phyloP scores from a whole-genome alignment of 495 filamentous ascomycete genomes.

The Oidiodendron maius region DNA sequence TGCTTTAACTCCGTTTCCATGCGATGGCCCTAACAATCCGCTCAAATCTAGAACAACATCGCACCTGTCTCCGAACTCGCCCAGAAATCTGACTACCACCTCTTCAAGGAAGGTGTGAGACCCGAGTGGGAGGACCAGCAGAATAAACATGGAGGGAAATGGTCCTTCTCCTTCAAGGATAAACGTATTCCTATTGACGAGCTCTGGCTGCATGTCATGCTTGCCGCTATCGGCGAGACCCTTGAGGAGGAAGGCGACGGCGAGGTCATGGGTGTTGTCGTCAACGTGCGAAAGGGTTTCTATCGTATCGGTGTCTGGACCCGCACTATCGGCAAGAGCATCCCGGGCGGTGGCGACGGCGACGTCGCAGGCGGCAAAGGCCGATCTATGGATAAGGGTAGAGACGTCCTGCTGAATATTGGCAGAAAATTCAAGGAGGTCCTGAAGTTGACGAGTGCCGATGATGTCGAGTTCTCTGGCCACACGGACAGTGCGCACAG shows the following conservation, averaged over 20 bases:
- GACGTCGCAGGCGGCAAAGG: constrained; percentile 63
- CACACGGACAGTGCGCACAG: constrained; percentile 90
- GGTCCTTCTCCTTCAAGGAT: constrained; percentile 95
- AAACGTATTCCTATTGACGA: constrained; percentile 93
- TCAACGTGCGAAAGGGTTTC: constrained; percentile 97
- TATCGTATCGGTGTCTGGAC: constrained; percentile 94
- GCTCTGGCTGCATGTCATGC: constrained; percentile 94
- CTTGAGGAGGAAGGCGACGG: constrained; percentile 90
- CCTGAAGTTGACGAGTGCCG: constrained; percentile 65
- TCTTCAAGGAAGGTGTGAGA: constrained; percentile 95
- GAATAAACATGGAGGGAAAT: constrained; percentile 99
- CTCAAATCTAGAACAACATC: constrained; percentile 93
- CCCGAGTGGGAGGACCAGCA: constrained; percentile 97
- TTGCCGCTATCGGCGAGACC: constrained; percentile 94
- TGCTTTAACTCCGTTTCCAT: no score
- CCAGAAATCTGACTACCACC: constrained; percentile 97
- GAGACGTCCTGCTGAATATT: constrained; percentile 74
- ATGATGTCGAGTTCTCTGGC: constrained; percentile 88
- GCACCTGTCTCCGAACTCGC: constrained; percentile 89
- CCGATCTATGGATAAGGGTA: constrained; percentile 69
- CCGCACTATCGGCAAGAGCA: constrained; percentile 77
- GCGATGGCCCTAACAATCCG: no score
- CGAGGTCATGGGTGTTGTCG: constrained; percentile 98
- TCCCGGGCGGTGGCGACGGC: constrained; percentile 66
- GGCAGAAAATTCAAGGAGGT: constrained; percentile 88